Conservation (phyloP, 257 asterid genomes). For the Solanum ahanhuiri region DNA sequence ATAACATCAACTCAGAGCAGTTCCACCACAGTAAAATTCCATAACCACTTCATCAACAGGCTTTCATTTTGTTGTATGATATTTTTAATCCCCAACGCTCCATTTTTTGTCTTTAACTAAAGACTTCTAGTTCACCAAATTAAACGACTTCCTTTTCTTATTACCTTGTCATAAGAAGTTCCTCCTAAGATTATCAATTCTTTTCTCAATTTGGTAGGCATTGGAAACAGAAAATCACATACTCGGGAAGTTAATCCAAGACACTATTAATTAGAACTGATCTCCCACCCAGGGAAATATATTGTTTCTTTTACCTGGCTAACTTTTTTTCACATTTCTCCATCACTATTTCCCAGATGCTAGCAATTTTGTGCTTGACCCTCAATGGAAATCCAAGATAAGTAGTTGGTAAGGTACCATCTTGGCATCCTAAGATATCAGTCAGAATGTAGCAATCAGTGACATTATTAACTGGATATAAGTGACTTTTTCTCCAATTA, state of each 20-base stretch:
- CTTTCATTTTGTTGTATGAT: neutral
- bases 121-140: neutral
- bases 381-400: neutral
- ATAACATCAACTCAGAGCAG: neutral
- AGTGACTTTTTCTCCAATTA: neutral
- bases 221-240: neutral
- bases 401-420: neutral
- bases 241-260: neutral
- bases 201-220: neutral
- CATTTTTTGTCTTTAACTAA: neutral
- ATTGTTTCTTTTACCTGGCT: neutral
- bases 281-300: neutral
- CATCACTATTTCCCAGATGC: neutral
- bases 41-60: neutral
- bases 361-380: neutral
- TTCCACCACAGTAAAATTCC: neutral
- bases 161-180: neutral
- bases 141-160: neutral
- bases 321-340: neutral
- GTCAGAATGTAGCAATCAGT: neutral
- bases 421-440: neutral
- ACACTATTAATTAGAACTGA: neutral
- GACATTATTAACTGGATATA: neutral
- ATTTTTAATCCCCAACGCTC: neutral
- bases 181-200: neutral